Evolutionary conservation across 2,329 filamentous ascomycete genomes (phyloP).

Genomic region (Raffaelea arxii): DNA sequence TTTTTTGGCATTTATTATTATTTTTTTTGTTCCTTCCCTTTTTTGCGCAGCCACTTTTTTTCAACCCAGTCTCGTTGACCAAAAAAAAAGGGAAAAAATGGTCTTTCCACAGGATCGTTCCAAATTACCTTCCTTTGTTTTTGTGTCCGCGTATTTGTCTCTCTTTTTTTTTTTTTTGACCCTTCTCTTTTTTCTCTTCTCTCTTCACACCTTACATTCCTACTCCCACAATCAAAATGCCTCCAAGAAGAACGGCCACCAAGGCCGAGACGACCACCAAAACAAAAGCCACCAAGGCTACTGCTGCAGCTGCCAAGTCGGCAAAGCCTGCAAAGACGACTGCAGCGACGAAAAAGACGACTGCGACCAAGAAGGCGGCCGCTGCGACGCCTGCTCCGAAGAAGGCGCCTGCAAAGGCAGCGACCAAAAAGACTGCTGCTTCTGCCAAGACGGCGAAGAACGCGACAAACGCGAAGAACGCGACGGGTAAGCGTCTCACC

Average conservation of each 20-base stretch:
- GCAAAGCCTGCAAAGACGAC: slow-evolving; percentile 8
- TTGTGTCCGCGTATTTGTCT: too few relatives aligned
- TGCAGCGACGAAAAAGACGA: slow-evolving; percentile 4
- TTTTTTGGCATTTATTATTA: not conserved
- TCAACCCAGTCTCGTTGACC: too few relatives aligned
- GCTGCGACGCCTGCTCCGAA: slow-evolving; percentile 1
- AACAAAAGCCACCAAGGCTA: not conserved
- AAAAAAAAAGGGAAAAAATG: too few relatives aligned
- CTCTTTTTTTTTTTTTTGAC: not conserved
- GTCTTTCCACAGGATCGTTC: too few relatives aligned
- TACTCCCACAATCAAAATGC: slow-evolving; percentile 7
- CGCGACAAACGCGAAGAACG: slow-evolving; percentile 5
- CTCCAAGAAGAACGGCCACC: slow-evolving; percentile 7
- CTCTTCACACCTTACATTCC: not conserved
- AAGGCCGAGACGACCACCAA: not conserved
- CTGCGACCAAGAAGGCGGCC: slow-evolving; percentile 6
- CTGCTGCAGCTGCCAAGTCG: slow-evolving; percentile 18
- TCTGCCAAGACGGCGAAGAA: slow-evolving; percentile 1
- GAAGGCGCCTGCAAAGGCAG: slow-evolving; percentile 2
- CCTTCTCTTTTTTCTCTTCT: not conserved
- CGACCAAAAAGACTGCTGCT: too few relatives aligned
- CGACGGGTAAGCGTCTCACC: too few relatives aligned
- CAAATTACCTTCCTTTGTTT: too few relatives aligned
- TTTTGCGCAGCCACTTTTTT: too few relatives aligned
- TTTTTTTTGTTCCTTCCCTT: too few relatives aligned